phyloP scores from a whole-genome alignment of 2,329 filamentous ascomycete genomes.

The Triangularia setosa region DNA sequence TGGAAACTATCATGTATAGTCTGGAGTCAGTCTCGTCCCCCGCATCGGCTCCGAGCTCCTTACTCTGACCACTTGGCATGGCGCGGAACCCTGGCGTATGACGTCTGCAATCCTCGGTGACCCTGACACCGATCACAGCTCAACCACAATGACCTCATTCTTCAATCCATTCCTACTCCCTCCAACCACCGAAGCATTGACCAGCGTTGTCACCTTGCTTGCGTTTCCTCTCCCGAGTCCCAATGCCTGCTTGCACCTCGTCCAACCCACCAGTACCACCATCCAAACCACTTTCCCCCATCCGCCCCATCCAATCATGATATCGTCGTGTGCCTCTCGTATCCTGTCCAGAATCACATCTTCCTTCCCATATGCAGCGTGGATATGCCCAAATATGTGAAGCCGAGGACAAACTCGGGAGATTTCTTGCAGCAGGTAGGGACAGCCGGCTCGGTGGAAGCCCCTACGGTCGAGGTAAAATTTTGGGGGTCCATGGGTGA shows the following conservation, averaged over 20 bases:
- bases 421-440: constrained; percentile 29
- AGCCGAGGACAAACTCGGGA: constrained; percentile 32
- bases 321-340: constrained; percentile 9
- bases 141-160: constrained; percentile 2
- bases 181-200: constrained; percentile 17
- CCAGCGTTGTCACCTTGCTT: constrained; percentile 14
- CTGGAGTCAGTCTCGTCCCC: neutral
- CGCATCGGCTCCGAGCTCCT: neutral
- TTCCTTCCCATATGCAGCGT: constrained; percentile 26
- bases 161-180: constrained; percentile 11
- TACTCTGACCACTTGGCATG: neutral
- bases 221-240: neutral
- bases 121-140: constrained; percentile 2
- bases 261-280: neutral
- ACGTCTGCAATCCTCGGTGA: neutral
- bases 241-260: neutral
- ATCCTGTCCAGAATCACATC: constrained; percentile 13
- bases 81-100: neutral
- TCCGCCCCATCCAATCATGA: constrained; percentile 3
- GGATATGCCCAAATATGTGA: constrained; percentile 38
- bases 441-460: constrained; percentile 24
- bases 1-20: neutral
- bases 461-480: constrained; percentile 30
- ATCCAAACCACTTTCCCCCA: constrained; percentile 7
- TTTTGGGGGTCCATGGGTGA: constrained; percentile 34